Percentiles rank a stretch among this genome's conserved stretches.
Conservation (phyloP, 768 basidiomycete genomes). For the Mrakia hoshinonis region DNA sequence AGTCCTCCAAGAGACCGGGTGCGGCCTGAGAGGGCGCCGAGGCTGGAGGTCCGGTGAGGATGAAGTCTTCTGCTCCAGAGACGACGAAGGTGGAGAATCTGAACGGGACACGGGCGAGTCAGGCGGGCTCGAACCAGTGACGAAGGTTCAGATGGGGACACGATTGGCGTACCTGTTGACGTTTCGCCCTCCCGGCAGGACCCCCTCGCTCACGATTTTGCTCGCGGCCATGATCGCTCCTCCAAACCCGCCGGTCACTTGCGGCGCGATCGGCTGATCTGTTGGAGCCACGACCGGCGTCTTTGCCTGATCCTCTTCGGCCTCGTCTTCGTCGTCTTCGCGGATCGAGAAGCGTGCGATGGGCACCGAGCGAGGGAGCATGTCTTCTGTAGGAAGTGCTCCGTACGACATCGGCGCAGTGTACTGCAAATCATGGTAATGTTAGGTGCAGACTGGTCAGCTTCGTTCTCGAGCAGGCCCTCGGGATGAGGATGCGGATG, state of each 20-base stretch:
- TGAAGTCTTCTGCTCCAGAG: conserved; percentile 73
- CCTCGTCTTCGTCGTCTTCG: not conserved
- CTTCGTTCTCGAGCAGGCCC: too few species aligned
- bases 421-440: too few species aligned
- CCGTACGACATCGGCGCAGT: not conserved
- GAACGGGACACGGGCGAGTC: not conserved
- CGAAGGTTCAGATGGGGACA: not conserved
- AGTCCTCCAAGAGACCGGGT: not conserved
- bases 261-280: not conserved
- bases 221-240: not conserved
- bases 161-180: conserved; percentile 46
- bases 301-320: not conserved
- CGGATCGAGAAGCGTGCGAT: not conserved
- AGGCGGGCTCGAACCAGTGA: not conserved
- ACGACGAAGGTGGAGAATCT: conserved; percentile 81
- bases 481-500: too few species aligned
- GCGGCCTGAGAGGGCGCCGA: not conserved
- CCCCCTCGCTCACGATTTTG: conserved; percentile 40
- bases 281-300: not conserved
- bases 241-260: conserved; percentile 1
- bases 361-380: not conserved
- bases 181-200: conserved; percentile 61
- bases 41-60: conserved; percentile 54
- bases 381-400: not conserved
- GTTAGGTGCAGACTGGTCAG: too few species aligned